Base-by-base conservation (phyloP, 2,329 filamentous ascomycete species). In the Phaeoacremonium minimum region DNA sequence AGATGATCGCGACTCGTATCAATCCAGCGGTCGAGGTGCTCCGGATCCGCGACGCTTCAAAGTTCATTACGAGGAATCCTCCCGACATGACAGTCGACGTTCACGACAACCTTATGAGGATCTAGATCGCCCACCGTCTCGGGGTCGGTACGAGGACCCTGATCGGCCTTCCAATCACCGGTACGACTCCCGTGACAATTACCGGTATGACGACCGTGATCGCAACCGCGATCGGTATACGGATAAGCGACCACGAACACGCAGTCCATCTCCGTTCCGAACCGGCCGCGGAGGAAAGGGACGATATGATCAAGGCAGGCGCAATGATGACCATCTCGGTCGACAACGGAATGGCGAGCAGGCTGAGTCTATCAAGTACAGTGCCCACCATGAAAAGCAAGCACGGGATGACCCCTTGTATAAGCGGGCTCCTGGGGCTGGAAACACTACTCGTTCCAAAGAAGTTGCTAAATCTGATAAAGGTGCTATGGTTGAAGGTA, bases 391-490 rank as follows among this genome's bases (percentile, higher is more conserved):
- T 52, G 66, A 61, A 52, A 69, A 66, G 56, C 60, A 68, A 56
- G 63, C 57, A 58, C 68, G 65, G 64, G 72, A 77, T 46, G 53
- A 74, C 64, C 74, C 70, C 71, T 72, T 74, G 72, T 80, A 73
- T 69, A 80, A 77, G 68, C 74, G 73, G 70, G 74, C 69, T 64
- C 67, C 71, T 60, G 67, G 71, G 67, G 69, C 67, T 67, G 67
- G 74, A 64, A 68, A 64, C 67, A 72, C 71, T 72, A 72, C 64
- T 66, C 59, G 66, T 66, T 63, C 66, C 61, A 80, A 67, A 73
- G 58, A 72, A 66, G 68, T 83, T 70, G 71, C 80, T 85, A 83
- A 87, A 80, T 69, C 64, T 75, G 67, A 66, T 63, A 68, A 77
- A 75, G 75, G 72, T 65, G 69, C 69, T 68, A 68, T 73, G 59